Base-by-base conservation (phyloP, 2,329 filamentous ascomycete genomes). In the Didymella exigua region DNA sequence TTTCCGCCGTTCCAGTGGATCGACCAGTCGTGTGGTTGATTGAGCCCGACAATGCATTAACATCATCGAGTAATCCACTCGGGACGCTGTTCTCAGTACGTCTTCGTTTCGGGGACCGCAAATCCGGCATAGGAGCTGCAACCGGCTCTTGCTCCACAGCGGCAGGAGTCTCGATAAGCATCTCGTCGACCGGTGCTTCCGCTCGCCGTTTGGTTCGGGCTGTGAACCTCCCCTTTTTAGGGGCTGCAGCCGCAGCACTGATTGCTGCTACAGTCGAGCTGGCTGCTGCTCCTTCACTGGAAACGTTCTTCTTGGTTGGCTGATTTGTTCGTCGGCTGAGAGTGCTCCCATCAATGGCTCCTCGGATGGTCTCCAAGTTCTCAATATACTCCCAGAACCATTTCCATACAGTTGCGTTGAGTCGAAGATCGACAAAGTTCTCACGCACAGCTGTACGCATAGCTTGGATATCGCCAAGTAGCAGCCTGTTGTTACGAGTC, bases 361-460 rank as follows among this genome's bases (percentile, higher is more conserved):
- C 68, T 31, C 68, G 58, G 19, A 66, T 63, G 0, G 26, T 49
- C 36, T 72, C 66, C 5, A 75, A 43, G 8, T 68, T 49, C 3
- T 71, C 63, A 9, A 75, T 59, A 19, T 58, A 74, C 0, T 70
- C 56, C 73, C 73, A 76, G 9, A 67, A 49, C 27, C 62, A 65
- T 10, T 60, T 69, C 73, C 73, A 75, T 0, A 62, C 14, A 2
- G 45, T 2, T 0, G 34, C 10, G 30, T 72, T 71, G 36, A 67
- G 49, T n/a, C 69, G 63, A 16, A 75, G 47, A 21, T 75, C 72
- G 9, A 29, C 43, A 19, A 71, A 71, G 1, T 67, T 48, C 33
- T 71, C 62, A 18, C 73, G 66, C 16, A 75, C 53, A 0, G 37
- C 43, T 9, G 53, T 52, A 19, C 73, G 62, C 40, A 75, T 54